A percentile compares a stretch with the other conserved stretches of the same genome.
Evolutionary conservation across 2,329 filamentous ascomycete species (phyloP).

Genomic region (Thelonectria discophora): DNA sequence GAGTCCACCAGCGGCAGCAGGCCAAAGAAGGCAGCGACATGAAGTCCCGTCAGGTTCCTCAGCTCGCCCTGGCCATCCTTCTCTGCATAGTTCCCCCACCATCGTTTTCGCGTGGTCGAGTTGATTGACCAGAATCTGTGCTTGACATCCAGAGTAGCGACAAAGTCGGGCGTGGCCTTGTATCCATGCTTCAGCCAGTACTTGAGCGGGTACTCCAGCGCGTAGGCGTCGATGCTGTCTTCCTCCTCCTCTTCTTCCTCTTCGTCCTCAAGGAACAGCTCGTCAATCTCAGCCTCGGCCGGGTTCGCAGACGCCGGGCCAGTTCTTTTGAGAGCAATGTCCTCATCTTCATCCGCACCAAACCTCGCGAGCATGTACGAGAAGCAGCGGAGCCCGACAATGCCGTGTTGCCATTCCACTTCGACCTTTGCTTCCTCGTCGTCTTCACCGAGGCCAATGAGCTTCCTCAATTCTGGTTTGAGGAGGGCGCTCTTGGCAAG

Average conservation of each 20-base stretch:
- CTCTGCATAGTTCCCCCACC: constrained; percentile 18
- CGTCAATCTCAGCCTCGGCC: constrained; percentile 23
- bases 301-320: constrained; percentile 2
- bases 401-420: constrained; percentile 27
- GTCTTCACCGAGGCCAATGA: constrained; percentile 18
- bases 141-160: constrained; percentile 18
- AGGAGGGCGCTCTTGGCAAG: constrained; percentile 17
- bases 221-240: constrained; percentile 9
- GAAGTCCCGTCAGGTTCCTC: constrained; percentile 19
- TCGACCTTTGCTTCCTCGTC: constrained; percentile 21
- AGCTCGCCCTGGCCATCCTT: constrained; percentile 17
- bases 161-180: constrained; percentile 17
- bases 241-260: constrained; percentile 10
- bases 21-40: constrained; percentile 19
- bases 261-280: constrained; percentile 18
- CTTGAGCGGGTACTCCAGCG: constrained; percentile 24
- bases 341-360: constrained; percentile 18
- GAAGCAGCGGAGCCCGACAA: constrained; percentile 26
- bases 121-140: constrained; percentile 18
- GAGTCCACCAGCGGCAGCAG: constrained; percentile 12
- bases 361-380: constrained; percentile 20
- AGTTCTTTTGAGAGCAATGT: constrained; percentile 6
- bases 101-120: constrained; percentile 12
- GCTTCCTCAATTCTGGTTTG: constrained; percentile 11
- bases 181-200: constrained; percentile 21